Evolutionary conservation across 176 grass and related monocot genomes (phyloP), one percentile per base, ranked within the genome.

Genomic region (Guadua angustifolia): DNA sequence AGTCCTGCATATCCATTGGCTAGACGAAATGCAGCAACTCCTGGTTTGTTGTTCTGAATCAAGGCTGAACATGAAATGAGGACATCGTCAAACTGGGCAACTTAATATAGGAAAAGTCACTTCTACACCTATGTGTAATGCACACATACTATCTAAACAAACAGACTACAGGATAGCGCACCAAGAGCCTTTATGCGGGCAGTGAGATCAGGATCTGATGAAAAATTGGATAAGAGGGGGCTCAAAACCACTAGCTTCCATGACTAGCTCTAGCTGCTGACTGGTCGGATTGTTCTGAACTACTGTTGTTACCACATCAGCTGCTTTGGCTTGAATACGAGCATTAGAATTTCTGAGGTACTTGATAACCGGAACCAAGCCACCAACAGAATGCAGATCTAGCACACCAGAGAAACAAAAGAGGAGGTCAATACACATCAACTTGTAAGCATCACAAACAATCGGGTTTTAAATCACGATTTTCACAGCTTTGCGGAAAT

Each of bases 211-310:
- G 92, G 86, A 88, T 98, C 95, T 66, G 86, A 95, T 67, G 77
- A 88, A 71, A 98, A 98, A 85, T 98, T 98, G 25, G 80, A 87
- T 69, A 97, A 63, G 9, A 98, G 85, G 33, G 33, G 95, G 95
- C 45, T 97, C 95, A 81, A 97, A 88, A 33, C 95, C 92, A 91
- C 92, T 88, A 84, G 92, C 88, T 89, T 94, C 95, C 95, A 97
- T 97, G 35, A 97, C 92, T 82, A 87, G 88, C 77, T 94, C 92
- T 82, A 87, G 88, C 77, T 94, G 84, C 89, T 94, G 95, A 49
- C 95, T 97, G n/a, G 73, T 89, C 21, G 92, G 90, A 91, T 97
- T 97, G 84, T 94, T 97, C 69, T 94, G 95, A 77, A 97, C 95
- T 82, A 97, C 82, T 21, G 95, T 97, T 66, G 92, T 93, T 75